Evolutionary conservation across 495 filamentous ascomycete genomes (phyloP).

Genomic region (Paragyromitra xinjiangensis): DNA sequence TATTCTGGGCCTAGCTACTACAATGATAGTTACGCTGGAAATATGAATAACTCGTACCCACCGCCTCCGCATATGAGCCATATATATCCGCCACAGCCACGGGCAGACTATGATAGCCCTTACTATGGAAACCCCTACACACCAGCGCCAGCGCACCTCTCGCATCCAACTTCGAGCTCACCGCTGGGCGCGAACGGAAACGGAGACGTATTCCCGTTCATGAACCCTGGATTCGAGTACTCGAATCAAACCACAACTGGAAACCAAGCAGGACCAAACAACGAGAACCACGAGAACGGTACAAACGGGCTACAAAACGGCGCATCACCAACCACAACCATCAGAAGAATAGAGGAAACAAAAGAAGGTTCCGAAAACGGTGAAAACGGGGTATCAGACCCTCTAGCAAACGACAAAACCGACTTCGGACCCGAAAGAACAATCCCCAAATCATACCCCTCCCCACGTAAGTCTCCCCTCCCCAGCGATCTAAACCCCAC

Average conservation of each 20-base stretch:
- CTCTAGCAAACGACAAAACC: neutral
- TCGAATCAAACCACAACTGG: neutral
- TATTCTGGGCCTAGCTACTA: constrained; percentile 35
- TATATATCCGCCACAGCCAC: constrained; percentile 29
- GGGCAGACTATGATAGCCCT: constrained; percentile 33
- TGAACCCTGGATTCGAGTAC: constrained; percentile 2
- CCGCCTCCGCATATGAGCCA: constrained; percentile 13
- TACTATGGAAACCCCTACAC: constrained; percentile 42
- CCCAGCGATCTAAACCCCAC: neutral
- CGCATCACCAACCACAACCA: neutral
- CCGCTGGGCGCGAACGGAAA: neutral
- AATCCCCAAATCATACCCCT: constrained; percentile 8
- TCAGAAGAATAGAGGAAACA: constrained; percentile 18
- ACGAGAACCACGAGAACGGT: constrained; percentile 41
- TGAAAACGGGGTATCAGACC: neutral
- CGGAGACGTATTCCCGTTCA: neutral
- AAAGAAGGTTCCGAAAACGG: constrained; percentile 13
- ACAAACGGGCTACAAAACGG: constrained; percentile 10
- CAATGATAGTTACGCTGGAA: constrained; percentile 18
- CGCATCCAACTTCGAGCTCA: constrained; percentile 24
- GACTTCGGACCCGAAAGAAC: neutral
- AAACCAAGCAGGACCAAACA: constrained; percentile 22
- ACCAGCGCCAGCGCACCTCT: neutral
- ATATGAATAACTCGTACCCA: constrained; percentile 16
- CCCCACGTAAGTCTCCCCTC: constrained; percentile 15